These are phyloP conservation scores for Sporothrix dimorphospora DNA, from an alignment of 2,329 filamentous ascomycete species.

Conservation along the genomic window DNA sequence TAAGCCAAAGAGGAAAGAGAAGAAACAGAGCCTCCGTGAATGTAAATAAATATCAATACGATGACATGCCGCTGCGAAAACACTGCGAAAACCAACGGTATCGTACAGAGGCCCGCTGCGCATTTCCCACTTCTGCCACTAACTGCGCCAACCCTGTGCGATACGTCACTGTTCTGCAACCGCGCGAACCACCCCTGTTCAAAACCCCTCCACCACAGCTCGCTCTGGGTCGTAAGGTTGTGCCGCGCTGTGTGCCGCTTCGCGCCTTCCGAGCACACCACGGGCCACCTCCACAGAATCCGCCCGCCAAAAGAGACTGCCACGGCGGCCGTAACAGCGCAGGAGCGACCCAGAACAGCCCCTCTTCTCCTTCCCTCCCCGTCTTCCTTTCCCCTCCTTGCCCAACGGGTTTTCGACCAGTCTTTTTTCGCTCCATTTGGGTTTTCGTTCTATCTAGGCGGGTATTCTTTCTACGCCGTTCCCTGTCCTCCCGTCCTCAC, in stretches of 20 bases:
- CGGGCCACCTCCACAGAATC: constrained; percentile 18
- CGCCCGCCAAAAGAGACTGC: background rate
- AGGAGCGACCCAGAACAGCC: background rate
- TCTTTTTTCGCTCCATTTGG: constrained; percentile 14
- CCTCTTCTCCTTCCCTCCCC: constrained; percentile 9
- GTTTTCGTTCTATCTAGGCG: background rate
- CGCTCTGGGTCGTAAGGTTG: background rate
- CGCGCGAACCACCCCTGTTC: constrained; percentile 18
- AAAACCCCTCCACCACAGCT: constrained; percentile 16
- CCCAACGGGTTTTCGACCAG: constrained; percentile 4
- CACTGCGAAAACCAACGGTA: background rate
- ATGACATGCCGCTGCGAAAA: background rate
- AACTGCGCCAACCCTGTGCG: constrained; percentile 1
- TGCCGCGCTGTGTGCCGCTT: background rate
- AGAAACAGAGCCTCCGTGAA: background rate
- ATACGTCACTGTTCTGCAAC: constrained; percentile 29
- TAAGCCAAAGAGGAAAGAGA: background rate
- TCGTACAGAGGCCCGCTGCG: background rate
- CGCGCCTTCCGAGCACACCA: constrained; percentile 25
- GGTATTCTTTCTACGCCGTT: constrained; percentile 13
- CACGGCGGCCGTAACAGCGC: background rate
- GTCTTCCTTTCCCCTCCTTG: constrained; percentile 13
- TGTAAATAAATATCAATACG: constrained; percentile 3
- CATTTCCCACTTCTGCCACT: constrained; percentile 3
- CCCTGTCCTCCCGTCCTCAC: background rate